Conservation (phyloP, 257 asterid genomes). For the Penstemon eatonii region DNA sequence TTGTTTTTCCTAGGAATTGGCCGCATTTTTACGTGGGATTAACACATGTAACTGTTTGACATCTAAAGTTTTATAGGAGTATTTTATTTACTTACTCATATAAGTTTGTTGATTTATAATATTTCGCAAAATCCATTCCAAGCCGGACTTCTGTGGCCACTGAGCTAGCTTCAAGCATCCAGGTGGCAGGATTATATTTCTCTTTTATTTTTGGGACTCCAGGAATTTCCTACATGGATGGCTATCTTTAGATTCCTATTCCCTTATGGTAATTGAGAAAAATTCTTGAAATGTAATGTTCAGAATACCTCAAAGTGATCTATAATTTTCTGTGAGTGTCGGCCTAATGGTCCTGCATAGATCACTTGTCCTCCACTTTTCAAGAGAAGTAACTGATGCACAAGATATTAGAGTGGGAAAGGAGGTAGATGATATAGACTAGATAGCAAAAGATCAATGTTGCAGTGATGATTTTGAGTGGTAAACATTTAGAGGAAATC, state of each 20-base stretch:
- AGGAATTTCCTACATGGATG: constrained; percentile 48
- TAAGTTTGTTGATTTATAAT: constrained; percentile 57
- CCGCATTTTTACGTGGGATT: neutral
- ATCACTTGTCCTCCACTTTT: constrained; percentile 77
- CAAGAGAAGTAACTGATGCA: constrained; percentile 55
- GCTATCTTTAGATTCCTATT: neutral
- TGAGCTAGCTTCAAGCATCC: constrained; percentile 94
- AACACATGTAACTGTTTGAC: neutral
- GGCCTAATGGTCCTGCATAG: constrained; percentile 74
- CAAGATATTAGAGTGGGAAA: neutral
- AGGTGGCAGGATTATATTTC: constrained; percentile 79
- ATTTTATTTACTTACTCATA: constrained; percentile 43
- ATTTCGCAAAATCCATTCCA: constrained; percentile 64
- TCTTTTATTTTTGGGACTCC: constrained; percentile 69
- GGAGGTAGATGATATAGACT: neutral
- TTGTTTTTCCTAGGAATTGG: constrained; percentile 49
- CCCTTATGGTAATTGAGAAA: neutral
- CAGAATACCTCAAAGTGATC: constrained; percentile 64
- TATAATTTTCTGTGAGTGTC: constrained; percentile 44
- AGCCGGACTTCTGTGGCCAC: constrained; percentile 58
- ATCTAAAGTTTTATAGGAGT: neutral
- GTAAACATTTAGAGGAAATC: neutral
- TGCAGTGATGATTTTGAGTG: neutral
- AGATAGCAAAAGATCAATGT: neutral
- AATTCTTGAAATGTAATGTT: neutral